Percentiles rank a stretch among this genome's conserved stretches.
These are phyloP conservation scores for Paraphaeosphaeria sporulosa DNA, from an alignment of 2,329 filamentous ascomycete species.

Conservation along the genomic window DNA sequence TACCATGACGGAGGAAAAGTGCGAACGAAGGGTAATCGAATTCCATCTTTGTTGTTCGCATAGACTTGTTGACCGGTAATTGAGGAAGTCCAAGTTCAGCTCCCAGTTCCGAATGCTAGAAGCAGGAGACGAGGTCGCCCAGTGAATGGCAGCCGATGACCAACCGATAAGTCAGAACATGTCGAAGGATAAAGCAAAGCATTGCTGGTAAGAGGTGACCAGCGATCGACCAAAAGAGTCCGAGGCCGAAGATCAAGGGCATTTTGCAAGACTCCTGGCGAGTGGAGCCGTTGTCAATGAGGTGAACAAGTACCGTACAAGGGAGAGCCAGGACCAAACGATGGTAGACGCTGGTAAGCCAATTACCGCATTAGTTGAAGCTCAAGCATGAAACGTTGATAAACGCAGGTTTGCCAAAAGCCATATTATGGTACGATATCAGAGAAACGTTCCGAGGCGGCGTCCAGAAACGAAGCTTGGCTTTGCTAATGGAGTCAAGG, in stretches of 20 bases:
- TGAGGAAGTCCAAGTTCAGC: background rate
- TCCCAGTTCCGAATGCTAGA: background rate
- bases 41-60: background rate
- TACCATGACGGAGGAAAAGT: background rate
- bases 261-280: background rate
- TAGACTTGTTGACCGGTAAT: background rate
- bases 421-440: background rate
- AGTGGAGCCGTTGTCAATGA: background rate
- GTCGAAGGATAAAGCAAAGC: background rate
- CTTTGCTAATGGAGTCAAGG: background rate
- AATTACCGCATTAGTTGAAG: background rate
- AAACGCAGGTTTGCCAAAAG: background rate
- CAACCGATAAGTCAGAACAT: background rate
- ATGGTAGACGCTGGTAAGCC: background rate
- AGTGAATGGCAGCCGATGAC: background rate
- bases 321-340: background rate
- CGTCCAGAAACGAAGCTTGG: background rate
- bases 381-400: background rate
- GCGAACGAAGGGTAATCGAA: background rate
- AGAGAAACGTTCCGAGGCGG: background rate
- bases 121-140: background rate
- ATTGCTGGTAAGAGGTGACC: background rate
- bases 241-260: background rate
- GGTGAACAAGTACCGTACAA: background rate
- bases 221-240: background rate